A percentile compares a stretch with the other conserved stretches of the same genome.
These are phyloP conservation scores for Chrysoporthe austroafricana DNA, from an alignment of 2,329 filamentous ascomycete genomes.

Conservation along the genomic window DNA sequence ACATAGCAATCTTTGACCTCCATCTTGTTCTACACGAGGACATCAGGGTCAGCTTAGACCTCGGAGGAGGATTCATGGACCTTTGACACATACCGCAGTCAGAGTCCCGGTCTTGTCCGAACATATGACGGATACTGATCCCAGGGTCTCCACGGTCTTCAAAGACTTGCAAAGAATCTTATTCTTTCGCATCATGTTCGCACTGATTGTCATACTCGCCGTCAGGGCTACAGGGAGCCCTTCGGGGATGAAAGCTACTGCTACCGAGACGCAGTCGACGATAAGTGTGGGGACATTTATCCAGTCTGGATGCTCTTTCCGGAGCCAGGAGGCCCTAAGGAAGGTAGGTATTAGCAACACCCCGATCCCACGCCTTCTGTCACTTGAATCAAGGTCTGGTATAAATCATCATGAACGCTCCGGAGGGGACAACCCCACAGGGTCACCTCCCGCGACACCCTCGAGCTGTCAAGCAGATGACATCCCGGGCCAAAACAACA, in stretches of 20 bases:
- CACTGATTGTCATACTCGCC: constrained; percentile 73
- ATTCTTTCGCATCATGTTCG: constrained; percentile 76
- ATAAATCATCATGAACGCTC: not conserved
- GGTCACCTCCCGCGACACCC: not conserved
- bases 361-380: not conserved
- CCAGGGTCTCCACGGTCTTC: constrained; percentile 77
- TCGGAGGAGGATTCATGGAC: not conserved
- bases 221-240: constrained; percentile 72
- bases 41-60: not conserved
- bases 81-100: constrained; percentile 50
- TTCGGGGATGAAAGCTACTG: constrained; percentile 77
- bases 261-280: constrained; percentile 72
- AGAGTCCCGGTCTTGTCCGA: constrained; percentile 78
- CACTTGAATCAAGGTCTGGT: not conserved
- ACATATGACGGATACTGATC: constrained; percentile 73
- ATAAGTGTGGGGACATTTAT: constrained; percentile 75
- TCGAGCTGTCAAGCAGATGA: too few species aligned
- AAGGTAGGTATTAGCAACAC: not conserved
- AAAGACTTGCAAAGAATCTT: constrained; percentile 80
- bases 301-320: constrained; percentile 67
- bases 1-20: constrained; percentile 70
- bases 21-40: constrained; percentile 65
- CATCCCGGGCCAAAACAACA: too few species aligned
- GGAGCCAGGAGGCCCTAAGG: constrained; percentile 69
- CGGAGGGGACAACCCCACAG: not conserved